Percentiles rank a stretch among this genome's conserved stretches.
Evolutionary conservation across 2,329 filamentous ascomycete species (phyloP).

Genomic region (Calycina marina): DNA sequence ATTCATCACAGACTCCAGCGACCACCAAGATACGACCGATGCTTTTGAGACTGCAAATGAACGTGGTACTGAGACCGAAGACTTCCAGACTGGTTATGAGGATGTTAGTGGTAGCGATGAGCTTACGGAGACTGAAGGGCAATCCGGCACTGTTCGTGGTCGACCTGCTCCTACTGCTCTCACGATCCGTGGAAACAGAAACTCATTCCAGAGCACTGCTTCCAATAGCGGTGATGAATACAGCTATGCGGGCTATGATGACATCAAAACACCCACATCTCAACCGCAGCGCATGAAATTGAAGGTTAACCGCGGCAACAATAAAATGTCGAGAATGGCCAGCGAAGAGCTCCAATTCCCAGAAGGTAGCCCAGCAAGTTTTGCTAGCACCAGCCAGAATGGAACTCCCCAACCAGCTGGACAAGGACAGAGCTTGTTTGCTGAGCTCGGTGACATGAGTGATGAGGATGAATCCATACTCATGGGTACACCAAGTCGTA

Average conservation of each 20-base stretch:
- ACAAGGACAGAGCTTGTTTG: slow-evolving; percentile 79
- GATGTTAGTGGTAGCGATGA: slow-evolving; percentile 61
- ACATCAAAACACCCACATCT: slow-evolving; percentile 44
- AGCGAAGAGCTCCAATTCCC: slow-evolving; percentile 44
- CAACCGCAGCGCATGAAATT: slow-evolving; percentile 58
- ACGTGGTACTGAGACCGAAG: slow-evolving; percentile 73
- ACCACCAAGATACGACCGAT: slow-evolving; percentile 63
- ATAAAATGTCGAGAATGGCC: slow-evolving; percentile 43
- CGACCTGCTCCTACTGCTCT: slow-evolving; percentile 28
- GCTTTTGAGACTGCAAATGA: slow-evolving; percentile 66
- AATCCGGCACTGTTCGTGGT: slow-evolving; percentile 20
- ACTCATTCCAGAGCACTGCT: slow-evolving; percentile 73
- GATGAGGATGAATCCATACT: slow-evolving; percentile 52
- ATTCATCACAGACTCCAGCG: slow-evolving; percentile 35
- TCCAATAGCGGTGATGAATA: slow-evolving; percentile 75
- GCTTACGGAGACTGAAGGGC: slow-evolving; percentile 68
- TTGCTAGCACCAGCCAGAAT: slow-evolving; percentile 32
- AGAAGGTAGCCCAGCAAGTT: slow-evolving; percentile 43
- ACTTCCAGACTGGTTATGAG: slow-evolving; percentile 88
- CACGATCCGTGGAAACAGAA: slow-evolving; percentile 37
- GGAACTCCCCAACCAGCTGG: slow-evolving; percentile 35
- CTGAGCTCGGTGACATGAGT: slow-evolving; percentile 71
- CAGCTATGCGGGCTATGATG: slow-evolving; percentile 39
- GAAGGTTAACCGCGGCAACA: slow-evolving; percentile 49
- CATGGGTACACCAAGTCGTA: slow-evolving; percentile 39